These are phyloP conservation scores for Geranium rotundifolium DNA, from an alignment of 345 rosid genomes.

Conservation along the genomic window DNA sequence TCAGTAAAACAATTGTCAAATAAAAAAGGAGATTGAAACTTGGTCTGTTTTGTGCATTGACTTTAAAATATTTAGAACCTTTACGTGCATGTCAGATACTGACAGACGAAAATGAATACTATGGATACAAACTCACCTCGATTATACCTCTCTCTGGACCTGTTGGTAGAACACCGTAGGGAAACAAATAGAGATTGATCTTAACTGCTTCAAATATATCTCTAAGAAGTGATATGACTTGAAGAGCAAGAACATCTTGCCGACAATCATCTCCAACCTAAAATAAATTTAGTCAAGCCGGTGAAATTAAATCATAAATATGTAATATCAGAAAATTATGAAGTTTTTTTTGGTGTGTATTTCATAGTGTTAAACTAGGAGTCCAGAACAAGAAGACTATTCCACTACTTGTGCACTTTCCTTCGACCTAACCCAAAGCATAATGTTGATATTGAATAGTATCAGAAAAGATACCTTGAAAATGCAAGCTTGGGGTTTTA, in stretches of 20 bases:
- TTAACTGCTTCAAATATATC: slow-evolving; percentile 88
- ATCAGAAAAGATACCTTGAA: slow-evolving; percentile 53
- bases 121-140: slow-evolving; percentile 45
- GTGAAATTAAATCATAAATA: too few species aligned
- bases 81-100: not conserved
- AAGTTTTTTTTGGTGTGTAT: not conserved
- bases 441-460: not conserved
- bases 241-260: slow-evolving; percentile 98
- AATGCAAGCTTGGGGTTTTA: slow-evolving; percentile 90
- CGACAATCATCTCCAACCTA: slow-evolving; percentile 99
- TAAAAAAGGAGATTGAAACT: not conserved
- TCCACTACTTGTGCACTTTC: not conserved
- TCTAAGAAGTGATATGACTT: slow-evolving; percentile 86
- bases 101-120: not conserved
- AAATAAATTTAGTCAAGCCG: slow-evolving; percentile 7
- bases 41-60: not conserved
- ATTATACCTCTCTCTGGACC: slow-evolving; percentile 91
- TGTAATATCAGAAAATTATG: not conserved
- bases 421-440: not conserved
- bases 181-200: slow-evolving; percentile 76
- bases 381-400: not conserved
- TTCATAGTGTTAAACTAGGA: not conserved
- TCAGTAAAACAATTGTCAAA: not conserved
- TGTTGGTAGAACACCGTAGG: slow-evolving; percentile 98
- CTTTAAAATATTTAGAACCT: not conserved